Evolutionary conservation across 371 early-diverging fungal species (phyloP).

Genomic region (Apophysomyces sp.): DNA sequence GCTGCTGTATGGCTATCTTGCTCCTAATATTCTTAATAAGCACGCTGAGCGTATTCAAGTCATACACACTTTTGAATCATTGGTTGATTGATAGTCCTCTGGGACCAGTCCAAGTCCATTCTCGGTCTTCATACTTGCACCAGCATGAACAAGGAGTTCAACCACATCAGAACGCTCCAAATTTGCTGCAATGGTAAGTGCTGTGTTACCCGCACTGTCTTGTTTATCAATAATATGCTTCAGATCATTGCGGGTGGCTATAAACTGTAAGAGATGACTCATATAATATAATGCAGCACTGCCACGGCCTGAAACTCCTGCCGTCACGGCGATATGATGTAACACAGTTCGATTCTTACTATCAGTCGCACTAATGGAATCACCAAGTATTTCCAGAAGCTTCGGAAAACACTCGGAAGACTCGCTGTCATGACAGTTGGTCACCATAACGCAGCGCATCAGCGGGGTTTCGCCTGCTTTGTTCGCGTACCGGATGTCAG

Average conservation of each 20-base stretch:
- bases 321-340: slow-evolving; percentile 83
- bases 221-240: slow-evolving; percentile 66
- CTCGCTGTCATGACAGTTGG: slow-evolving; percentile 77
- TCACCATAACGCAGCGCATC: slow-evolving; percentile 81
- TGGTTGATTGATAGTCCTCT: slow-evolving; percentile 54
- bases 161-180: slow-evolving; percentile 66
- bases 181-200: slow-evolving; percentile 84
- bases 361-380: slow-evolving; percentile 68
- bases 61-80: not conserved
- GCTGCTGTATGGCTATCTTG: not conserved
- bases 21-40: not conserved
- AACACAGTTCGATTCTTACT: slow-evolving; percentile 73
- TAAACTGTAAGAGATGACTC: slow-evolving; percentile 55
- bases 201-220: slow-evolving; percentile 88
- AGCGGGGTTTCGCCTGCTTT: slow-evolving; percentile 81
- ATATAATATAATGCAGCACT: slow-evolving; percentile 76
- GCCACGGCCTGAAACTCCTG: slow-evolving; percentile 59
- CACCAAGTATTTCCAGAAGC: slow-evolving; percentile 69
- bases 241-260: slow-evolving; percentile 2
- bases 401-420: slow-evolving; percentile 63
- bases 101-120: slow-evolving; percentile 76
- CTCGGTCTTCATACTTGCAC: slow-evolving; percentile 69
- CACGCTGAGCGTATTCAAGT: not conserved
- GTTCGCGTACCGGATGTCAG: slow-evolving; percentile 62
- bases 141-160: slow-evolving; percentile 72